Percentiles rank a stretch among this genome's conserved stretches.
phyloP scores from a whole-genome alignment of 768 basidiomycete species.

The Suillus plorans region DNA sequence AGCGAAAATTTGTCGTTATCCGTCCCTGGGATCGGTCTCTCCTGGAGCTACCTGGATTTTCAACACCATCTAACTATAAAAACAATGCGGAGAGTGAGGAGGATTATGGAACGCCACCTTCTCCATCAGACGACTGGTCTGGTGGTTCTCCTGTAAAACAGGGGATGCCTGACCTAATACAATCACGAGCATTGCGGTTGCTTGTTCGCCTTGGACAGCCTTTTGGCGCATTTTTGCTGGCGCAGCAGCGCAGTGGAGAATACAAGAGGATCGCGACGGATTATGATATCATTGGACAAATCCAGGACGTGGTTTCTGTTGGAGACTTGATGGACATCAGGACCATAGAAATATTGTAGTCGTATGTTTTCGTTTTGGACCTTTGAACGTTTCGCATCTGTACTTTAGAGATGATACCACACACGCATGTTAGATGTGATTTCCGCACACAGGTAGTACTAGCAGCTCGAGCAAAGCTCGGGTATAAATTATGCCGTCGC shows the following conservation, averaged over 20 bases:
- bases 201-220: too few species aligned
- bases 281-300: not conserved
- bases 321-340: not conserved
- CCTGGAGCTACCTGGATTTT: not conserved
- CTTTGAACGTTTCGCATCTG: too few species aligned
- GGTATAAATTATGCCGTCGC: too few species aligned
- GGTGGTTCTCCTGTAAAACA: not conserved
- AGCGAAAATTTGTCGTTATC: not conserved
- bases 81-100: not conserved
- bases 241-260: not conserved
- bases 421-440: too few species aligned
- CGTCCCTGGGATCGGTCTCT: not conserved
- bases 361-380: too few species aligned
- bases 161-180: not conserved
- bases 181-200: not conserved
- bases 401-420: too few species aligned
- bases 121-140: not conserved
- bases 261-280: not conserved
- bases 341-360: not conserved
- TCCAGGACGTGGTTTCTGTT: not conserved
- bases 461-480: too few species aligned
- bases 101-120: not conserved
- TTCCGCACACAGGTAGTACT: too few species aligned
- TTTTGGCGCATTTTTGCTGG: not conserved
- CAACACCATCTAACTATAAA: not conserved